These are phyloP conservation scores for Trichosporon coremiiforme DNA, from an alignment of 1,284 basidiomycete species.

Conservation along the genomic window DNA sequence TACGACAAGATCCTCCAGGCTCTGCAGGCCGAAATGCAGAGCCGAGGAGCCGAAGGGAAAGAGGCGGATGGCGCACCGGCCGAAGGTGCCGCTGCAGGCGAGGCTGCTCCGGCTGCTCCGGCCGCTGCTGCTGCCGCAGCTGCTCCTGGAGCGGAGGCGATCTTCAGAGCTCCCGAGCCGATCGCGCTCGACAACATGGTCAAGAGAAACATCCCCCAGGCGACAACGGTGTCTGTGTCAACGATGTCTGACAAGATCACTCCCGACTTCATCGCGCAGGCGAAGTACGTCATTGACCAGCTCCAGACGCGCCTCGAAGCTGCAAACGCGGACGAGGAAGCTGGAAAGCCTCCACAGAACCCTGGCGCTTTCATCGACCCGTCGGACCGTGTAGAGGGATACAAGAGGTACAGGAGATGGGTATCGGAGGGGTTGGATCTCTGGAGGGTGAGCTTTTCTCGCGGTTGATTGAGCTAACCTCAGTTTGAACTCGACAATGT, in stretches of 20 bases:
- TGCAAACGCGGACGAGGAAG: constrained; percentile 72
- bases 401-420: constrained; percentile 77
- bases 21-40: constrained; percentile 68
- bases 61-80: constrained; percentile 49
- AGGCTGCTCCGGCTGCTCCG: constrained; percentile 46
- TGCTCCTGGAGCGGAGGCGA: constrained; percentile 42
- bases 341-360: constrained; percentile 63
- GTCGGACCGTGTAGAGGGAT: constrained; percentile 69
- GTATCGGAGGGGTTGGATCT: constrained; percentile 66
- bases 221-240: constrained; percentile 50
- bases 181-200: constrained; percentile 49
- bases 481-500: constrained; percentile 91
- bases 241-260: constrained; percentile 51
- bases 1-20: constrained; percentile 74
- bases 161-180: constrained; percentile 48
- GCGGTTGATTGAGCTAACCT: constrained; percentile 40
- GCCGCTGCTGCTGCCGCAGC: constrained; percentile 34
- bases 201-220: constrained; percentile 61
- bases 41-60: constrained; percentile 60
- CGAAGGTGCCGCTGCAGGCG: constrained; percentile 36
- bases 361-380: constrained; percentile 66
- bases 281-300: constrained; percentile 54
- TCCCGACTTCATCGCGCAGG: constrained; percentile 55
- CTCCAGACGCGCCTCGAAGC: constrained; percentile 61
- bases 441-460: constrained; percentile 86